Evolutionary conservation across 768 basidiomycete genomes (phyloP).

Genomic region (Mycena rosella): DNA sequence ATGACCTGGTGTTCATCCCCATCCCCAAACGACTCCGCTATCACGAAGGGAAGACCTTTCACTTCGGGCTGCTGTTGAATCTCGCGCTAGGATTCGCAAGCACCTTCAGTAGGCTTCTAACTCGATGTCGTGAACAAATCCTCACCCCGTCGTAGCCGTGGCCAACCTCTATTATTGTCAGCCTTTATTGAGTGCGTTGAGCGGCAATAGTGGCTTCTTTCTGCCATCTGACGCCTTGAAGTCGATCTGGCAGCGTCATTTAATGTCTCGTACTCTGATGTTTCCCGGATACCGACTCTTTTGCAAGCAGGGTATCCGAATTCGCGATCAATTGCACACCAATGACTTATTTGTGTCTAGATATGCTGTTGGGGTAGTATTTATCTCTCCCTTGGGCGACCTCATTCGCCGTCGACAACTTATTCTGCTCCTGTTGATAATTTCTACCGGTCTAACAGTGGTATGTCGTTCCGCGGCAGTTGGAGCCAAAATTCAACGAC

Average conservation of each 20-base stretch:
- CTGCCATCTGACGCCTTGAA: slow-evolving; percentile 32
- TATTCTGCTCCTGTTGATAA: slow-evolving; percentile 67
- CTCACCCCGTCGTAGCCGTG: slow-evolving; percentile 46
- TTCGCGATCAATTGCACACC: background rate
- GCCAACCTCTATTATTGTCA: slow-evolving; percentile 89
- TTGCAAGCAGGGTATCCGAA: slow-evolving; percentile 29
- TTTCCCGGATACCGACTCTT: slow-evolving; percentile 40
- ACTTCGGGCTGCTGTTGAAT: slow-evolving; percentile 67
- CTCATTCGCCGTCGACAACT: slow-evolving; percentile 82
- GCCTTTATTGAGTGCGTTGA: slow-evolving; percentile 74
- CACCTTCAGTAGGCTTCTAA: slow-evolving; percentile 55
- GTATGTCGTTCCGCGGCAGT: background rate
- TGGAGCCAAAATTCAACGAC: background rate
- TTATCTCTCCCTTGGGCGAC: slow-evolving; percentile 88
- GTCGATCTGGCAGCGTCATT: slow-evolving; percentile 59
- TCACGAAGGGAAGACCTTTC: slow-evolving; percentile 59
- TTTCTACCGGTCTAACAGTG: slow-evolving; percentile 72
- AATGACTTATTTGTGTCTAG: slow-evolving; percentile 45
- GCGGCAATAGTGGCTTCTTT: background rate
- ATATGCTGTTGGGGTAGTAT: slow-evolving; percentile 78
- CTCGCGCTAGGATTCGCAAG: slow-evolving; percentile 71
- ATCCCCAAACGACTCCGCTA: slow-evolving; percentile 70
- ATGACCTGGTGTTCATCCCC: slow-evolving; percentile 58
- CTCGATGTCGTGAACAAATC: background rate
- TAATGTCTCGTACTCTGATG: slow-evolving; percentile 41